These are phyloP conservation scores for Punctularia strigosozonata DNA, from an alignment of 768 basidiomycete species.

Conservation along the genomic window DNA sequence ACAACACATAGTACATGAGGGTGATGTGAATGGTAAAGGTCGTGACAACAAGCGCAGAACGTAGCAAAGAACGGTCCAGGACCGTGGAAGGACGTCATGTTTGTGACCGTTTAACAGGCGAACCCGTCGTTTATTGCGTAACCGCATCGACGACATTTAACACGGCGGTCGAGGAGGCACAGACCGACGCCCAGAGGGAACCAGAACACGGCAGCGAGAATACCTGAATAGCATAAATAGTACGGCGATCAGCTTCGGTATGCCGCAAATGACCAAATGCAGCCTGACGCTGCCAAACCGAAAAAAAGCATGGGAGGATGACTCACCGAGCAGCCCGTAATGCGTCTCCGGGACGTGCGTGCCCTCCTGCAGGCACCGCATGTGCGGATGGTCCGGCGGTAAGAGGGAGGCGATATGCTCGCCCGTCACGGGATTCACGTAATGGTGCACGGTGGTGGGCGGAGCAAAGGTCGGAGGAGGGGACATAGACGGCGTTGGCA, in stretches of 20 bases:
- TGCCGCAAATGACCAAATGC: not conserved
- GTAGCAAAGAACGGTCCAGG: too few species aligned
- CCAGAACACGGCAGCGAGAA: conserved; percentile 78
- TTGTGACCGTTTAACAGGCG: too few species aligned
- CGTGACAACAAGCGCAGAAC: too few species aligned
- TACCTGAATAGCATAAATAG: conserved; percentile 27
- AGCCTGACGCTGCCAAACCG: conserved; percentile 3
- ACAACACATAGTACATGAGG: too few species aligned
- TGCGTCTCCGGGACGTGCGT: conserved; percentile 49
- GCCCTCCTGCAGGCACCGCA: conserved; percentile 75
- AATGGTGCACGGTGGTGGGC: conserved; percentile 13
- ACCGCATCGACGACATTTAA: conserved; percentile 48
- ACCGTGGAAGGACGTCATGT: too few species aligned
- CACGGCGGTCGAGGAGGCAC: conserved; percentile 64
- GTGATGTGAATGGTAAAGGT: too few species aligned
- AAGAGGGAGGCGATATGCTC: conserved; percentile 49
- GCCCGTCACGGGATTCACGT: conserved; percentile 22
- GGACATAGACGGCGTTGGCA: not conserved
- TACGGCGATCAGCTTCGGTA: not conserved
- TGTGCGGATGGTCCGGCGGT: conserved; percentile 72
- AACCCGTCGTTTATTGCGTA: conserved; percentile 24
- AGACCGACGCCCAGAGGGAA: conserved; percentile 75
- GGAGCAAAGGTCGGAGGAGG: conserved; percentile 2
- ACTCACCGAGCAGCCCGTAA: conserved; percentile 62
- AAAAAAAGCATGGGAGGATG: not conserved